Evolutionary conservation across 2,329 filamentous ascomycete genomes (phyloP).

Genomic region (Biscogniauxia sp.): DNA sequence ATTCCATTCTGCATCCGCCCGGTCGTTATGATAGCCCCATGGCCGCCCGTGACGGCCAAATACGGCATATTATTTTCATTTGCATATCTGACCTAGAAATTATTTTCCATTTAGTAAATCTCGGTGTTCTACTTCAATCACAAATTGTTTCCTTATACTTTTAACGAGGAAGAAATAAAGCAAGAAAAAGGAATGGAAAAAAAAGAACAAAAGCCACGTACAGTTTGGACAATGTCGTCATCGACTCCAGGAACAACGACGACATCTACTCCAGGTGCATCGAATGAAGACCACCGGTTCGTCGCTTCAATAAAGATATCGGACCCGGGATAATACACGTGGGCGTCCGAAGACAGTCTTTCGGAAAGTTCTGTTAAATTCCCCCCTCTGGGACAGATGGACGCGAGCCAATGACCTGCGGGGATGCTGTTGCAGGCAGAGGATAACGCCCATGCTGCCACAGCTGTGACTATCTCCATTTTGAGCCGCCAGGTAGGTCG

Average conservation of each 20-base stretch:
- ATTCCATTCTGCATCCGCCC: constrained; percentile 40
- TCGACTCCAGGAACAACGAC: constrained; percentile 47
- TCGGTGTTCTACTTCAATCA: too few species aligned
- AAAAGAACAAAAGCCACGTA: constrained; percentile 19
- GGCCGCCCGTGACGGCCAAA: constrained; percentile 38
- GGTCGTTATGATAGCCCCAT: constrained; percentile 38
- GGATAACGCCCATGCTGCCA: constrained; percentile 26
- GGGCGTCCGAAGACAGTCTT: constrained; percentile 37
- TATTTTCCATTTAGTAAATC: not conserved
- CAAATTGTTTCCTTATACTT: too few species aligned
- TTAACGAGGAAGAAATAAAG: too few species aligned
- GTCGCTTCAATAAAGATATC: constrained; percentile 38
- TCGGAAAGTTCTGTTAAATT: constrained; percentile 23
- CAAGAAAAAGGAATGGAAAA: too few species aligned
- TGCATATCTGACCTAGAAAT: constrained; percentile 36
- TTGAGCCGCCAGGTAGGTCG: not conserved
- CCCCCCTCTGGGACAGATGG: constrained; percentile 14
- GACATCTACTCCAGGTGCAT: constrained; percentile 41
- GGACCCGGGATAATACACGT: constrained; percentile 42
- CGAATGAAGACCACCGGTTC: constrained; percentile 45
- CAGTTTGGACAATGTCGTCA: constrained; percentile 48
- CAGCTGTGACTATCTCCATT: constrained; percentile 27
- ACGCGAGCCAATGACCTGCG: constrained; percentile 7
- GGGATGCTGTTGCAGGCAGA: constrained; percentile 20
- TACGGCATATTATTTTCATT: constrained; percentile 37